Evolutionary conservation across 1,284 basidiomycete genomes (phyloP), one percentile per base, ranked within the genome.

Genomic region (Meira miltonrushii): DNA sequence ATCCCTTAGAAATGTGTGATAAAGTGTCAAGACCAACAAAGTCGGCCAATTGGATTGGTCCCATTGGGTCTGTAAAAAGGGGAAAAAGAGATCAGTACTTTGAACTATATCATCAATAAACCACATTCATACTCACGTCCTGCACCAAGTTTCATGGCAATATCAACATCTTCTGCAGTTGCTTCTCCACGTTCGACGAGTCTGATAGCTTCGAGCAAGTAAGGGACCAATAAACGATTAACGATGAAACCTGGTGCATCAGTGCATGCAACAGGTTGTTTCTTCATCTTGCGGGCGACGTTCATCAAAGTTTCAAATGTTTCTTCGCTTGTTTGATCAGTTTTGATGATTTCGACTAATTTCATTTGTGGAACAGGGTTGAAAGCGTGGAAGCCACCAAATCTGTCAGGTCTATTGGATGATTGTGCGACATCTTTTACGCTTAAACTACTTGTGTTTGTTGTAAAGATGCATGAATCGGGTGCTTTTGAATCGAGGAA

Each of bases 171-270:
- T 74, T 83, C 80, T 12, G 81, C 75, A 9, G 82, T 81, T 0
- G 83, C 84, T 55, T 84, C 84, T 13, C 83, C 83, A 37, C 84
- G 79, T 72, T 85, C 83, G 19, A 83, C 79, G 80, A 84, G 83
- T 39, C 82, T 76, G 57, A 84, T 81, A 1, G 83, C 82, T 72
- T 85, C 84, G 62, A 84, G 81, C 76, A 83, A 79, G 74, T 83
- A 83, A 7, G 82, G 82, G 7, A 84, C 82, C 40, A 73, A 75
- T 13, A 84, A 72, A 28, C 83, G 80, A 74, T 83, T 83, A 65
- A 83, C 82, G 59, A 83, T 83, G 76, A 83, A 83, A 39, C 73
- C 73, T 10, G 74, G 74, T 52, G 74, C 67, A 71, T 85, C 84
- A 43, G 81, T 81, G 76, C 83, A 84, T 8, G 79, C 78, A 25